Conservation (phyloP, 1,284 basidiomycete species). For the Puccinia hordei region DNA sequence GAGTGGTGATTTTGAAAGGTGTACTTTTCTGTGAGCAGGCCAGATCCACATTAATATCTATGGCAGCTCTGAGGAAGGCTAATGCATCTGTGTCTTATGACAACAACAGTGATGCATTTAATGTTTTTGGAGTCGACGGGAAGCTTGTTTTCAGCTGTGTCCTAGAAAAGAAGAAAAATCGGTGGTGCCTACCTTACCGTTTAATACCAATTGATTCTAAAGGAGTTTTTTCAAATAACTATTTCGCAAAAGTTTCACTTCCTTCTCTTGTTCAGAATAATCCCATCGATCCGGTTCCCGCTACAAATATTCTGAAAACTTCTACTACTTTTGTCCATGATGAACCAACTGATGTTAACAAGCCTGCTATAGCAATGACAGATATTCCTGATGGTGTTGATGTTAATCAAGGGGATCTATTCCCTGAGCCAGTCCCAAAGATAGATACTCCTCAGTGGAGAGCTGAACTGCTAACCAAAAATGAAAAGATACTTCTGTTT, state of each 20-base stretch:
- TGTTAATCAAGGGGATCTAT: too few relatives aligned
- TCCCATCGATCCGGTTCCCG: too few relatives aligned
- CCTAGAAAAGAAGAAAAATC: not conserved
- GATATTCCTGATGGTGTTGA: too few relatives aligned
- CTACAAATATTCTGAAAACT: too few relatives aligned
- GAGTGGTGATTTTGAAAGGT: not conserved
- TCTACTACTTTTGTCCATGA: not conserved
- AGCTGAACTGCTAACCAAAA: not conserved
- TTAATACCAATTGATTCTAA: too few relatives aligned
- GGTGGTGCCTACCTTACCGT: too few relatives aligned
- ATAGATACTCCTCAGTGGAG: too few relatives aligned
- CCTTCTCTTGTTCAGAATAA: too few relatives aligned
- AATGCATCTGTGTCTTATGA: not conserved
- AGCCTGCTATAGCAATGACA: too few relatives aligned
- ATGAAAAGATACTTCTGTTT: not conserved
- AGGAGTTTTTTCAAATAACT: too few relatives aligned
- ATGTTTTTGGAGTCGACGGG: not conserved
- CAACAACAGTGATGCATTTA: not conserved
- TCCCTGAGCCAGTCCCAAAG: too few relatives aligned
- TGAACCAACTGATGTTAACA: too few relatives aligned
- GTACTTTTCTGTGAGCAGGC: conserved; percentile 9
- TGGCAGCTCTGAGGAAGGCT: conserved; percentile 3
- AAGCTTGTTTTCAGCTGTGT: not conserved
- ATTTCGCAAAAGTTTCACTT: not conserved
- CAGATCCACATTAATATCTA: not conserved